phyloP scores from a whole-genome alignment of 129 eudicot genomes.

The Escallonia herrerae region DNA sequence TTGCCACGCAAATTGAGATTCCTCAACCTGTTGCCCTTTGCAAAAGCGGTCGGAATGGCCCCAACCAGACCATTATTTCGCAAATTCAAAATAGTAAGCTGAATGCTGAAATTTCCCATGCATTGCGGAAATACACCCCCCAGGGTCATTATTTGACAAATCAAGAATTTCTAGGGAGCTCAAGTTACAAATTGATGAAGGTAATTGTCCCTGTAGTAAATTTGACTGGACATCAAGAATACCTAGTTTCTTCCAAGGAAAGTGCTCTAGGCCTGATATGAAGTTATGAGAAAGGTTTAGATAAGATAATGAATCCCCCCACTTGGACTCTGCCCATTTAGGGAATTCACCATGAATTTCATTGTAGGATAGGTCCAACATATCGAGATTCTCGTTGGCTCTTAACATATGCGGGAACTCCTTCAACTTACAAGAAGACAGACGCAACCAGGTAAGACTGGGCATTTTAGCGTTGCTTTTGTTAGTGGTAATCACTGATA shows the following conservation, averaged over 20 bases:
- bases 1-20: conserved; percentile 13
- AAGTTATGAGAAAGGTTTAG: background rate
- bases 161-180: background rate
- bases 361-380: background rate
- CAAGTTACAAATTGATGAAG: conserved; percentile 23
- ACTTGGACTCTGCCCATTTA: background rate
- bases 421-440: conserved; percentile 2
- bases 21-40: background rate
- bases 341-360: conserved; percentile 8
- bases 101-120: conserved; percentile 1
- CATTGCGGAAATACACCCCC: conserved; percentile 24
- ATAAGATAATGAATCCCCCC: background rate
- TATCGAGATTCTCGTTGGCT: background rate
- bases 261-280: background rate
- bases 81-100: conserved; percentile 1
- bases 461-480: background rate
- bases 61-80: conserved; percentile 12
- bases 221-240: background rate
- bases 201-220: conserved; percentile 18
- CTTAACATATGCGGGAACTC: conserved; percentile 11
- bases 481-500: background rate
- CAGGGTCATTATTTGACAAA: conserved; percentile 17
- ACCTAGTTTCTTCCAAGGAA: conserved; percentile 12
- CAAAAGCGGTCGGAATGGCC: conserved; percentile 4
- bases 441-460: background rate